Evolutionary conservation across 305 asterid genomes (phyloP).

Genomic region (Fraxinus velutina): DNA sequence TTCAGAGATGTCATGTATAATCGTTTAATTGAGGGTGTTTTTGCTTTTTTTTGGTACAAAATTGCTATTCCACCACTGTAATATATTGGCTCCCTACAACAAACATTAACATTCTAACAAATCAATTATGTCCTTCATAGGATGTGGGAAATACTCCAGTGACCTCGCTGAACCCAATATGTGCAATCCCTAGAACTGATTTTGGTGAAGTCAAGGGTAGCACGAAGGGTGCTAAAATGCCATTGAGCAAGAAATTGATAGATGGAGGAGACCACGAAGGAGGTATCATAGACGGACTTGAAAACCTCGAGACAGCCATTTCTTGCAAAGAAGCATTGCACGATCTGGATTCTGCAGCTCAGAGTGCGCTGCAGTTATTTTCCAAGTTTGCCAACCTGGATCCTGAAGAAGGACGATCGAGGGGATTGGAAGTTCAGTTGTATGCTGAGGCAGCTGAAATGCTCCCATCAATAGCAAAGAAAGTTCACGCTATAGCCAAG

Average conservation of each 20-base stretch:
- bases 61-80: not conserved
- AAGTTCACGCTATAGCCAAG: slow-evolving; percentile 39
- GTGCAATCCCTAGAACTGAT: not conserved
- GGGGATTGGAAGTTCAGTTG: slow-evolving; percentile 26
- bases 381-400: slow-evolving; percentile 30
- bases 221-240: not conserved
- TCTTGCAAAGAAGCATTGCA: slow-evolving; percentile 45
- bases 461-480: slow-evolving; percentile 40
- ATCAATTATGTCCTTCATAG: slow-evolving; percentile 19
- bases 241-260: not conserved
- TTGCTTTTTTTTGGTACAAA: not conserved
- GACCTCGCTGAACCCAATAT: not conserved
- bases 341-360: slow-evolving; percentile 53
- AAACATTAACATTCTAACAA: not conserved
- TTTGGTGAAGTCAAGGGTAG: slow-evolving; percentile 9
- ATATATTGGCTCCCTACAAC: not conserved
- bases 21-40: not conserved
- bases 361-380: slow-evolving; percentile 42
- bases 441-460: slow-evolving; percentile 29
- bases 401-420: slow-evolving; percentile 25
- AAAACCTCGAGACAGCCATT: slow-evolving; percentile 17
- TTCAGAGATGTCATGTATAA: not conserved
- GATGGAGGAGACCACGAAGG: slow-evolving; percentile 11
- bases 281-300: slow-evolving; percentile 1
- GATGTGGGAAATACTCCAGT: slow-evolving; percentile 21